Conservation (phyloP, 1,139 yeast genomes). For the Kodamaea anthophila region DNA sequence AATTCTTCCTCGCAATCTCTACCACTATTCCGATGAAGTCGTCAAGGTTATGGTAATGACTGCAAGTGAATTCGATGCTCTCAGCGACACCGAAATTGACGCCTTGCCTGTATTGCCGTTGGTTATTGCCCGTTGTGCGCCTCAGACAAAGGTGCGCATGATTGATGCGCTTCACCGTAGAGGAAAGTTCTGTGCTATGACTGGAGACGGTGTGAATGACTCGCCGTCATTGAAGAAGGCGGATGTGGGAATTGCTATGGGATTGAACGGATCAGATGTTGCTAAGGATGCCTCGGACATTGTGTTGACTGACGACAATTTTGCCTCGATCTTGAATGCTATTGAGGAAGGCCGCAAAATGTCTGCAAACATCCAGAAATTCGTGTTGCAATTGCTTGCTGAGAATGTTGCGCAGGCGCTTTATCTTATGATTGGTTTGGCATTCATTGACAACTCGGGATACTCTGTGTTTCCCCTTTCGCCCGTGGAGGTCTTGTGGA, state of each 20-base stretch:
- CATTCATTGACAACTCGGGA: slow-evolving; percentile 25
- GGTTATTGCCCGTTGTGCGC: slow-evolving; percentile 48
- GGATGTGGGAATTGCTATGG: slow-evolving; percentile 41
- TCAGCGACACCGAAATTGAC: slow-evolving; percentile 26
- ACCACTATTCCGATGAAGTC: slow-evolving; percentile 29
- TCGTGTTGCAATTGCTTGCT: slow-evolving; percentile 42
- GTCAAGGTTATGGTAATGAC: slow-evolving; percentile 36
- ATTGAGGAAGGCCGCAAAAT: slow-evolving; percentile 47
- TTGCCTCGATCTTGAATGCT: slow-evolving; percentile 47
- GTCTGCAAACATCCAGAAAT: slow-evolving; percentile 43
- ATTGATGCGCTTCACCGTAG: slow-evolving; percentile 46
- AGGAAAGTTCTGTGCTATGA: slow-evolving; percentile 35
- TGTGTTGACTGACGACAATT: slow-evolving; percentile 46
- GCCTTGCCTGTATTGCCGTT: slow-evolving; percentile 29
- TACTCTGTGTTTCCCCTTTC: slow-evolving; percentile 32
- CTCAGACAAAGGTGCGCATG: slow-evolving; percentile 45
- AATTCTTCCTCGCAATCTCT: slow-evolving; percentile 37
- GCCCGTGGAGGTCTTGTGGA: slow-evolving; percentile 35
- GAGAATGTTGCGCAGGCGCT: slow-evolving; percentile 46
- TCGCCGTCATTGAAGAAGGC: slow-evolving; percentile 34
- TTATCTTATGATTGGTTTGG: slow-evolving; percentile 32
- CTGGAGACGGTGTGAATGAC: slow-evolving; percentile 37
- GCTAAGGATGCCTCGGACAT: slow-evolving; percentile 56
- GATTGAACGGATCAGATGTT: slow-evolving; percentile 47
- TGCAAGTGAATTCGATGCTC: slow-evolving; percentile 40